A percentile compares a stretch with the other conserved stretches of the same genome.
Conservation (phyloP, 192 early-diverging fungal species). For the Coemansia reversa region DNA sequence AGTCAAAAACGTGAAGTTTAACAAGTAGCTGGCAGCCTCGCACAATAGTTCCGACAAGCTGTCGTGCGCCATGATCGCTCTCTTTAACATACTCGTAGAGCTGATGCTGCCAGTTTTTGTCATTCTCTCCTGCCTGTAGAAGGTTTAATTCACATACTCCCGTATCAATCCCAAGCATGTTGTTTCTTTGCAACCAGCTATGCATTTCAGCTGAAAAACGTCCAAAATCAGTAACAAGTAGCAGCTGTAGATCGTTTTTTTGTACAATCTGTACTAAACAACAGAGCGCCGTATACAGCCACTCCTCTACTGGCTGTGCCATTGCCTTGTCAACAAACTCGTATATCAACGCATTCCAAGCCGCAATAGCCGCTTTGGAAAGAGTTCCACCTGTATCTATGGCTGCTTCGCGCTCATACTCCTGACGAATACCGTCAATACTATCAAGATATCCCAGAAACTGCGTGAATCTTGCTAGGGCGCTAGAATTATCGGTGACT, state of each 20-base stretch:
- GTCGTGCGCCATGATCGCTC: neutral
- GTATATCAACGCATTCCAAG: conserved; percentile 31
- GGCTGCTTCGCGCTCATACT: neutral
- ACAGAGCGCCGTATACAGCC: conserved; percentile 16
- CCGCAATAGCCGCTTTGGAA: neutral
- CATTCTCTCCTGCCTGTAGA: neutral
- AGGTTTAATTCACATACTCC: neutral
- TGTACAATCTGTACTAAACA: conserved; percentile 15
- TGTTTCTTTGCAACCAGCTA: neutral
- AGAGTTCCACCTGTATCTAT: neutral
- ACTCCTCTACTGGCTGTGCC: conserved; percentile 17
- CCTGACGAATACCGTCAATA: neutral
- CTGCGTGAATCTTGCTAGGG: neutral
- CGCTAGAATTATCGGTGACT: neutral
- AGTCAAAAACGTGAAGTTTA: neutral
- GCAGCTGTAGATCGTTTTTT: neutral
- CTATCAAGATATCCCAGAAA: neutral
- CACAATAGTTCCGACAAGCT: conserved; percentile 14
- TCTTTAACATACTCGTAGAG: conserved; percentile 3
- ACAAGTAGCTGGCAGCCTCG: conserved; percentile 16
- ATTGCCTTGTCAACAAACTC: conserved; percentile 6
- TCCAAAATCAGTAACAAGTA: neutral
- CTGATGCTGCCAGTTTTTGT: neutral
- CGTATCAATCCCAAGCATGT: conserved; percentile 1
- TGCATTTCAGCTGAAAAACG: neutral